These are phyloP conservation scores for Fusarium sp. DNA, from an alignment of 2,329 filamentous ascomycete species.

Conservation along the genomic window DNA sequence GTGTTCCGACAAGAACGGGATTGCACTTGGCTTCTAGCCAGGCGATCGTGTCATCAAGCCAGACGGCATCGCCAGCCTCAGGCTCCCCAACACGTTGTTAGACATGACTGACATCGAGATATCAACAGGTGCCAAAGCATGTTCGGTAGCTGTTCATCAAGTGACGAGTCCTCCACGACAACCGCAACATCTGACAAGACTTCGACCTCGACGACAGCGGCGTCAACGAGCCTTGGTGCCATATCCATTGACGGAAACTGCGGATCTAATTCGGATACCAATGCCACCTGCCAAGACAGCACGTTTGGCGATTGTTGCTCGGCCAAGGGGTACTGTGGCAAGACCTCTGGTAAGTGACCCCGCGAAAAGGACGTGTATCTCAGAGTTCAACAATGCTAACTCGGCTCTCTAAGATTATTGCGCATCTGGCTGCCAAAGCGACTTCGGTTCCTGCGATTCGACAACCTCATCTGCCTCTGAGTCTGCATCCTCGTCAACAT, in stretches of 20 bases:
- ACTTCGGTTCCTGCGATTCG: background rate
- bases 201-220: background rate
- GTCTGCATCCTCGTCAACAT: background rate
- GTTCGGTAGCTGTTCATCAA: background rate
- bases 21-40: background rate
- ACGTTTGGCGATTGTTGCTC: background rate
- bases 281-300: background rate
- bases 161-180: background rate
- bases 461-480: background rate
- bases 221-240: background rate
- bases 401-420: too few species aligned
- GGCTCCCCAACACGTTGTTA: background rate
- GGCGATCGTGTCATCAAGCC: background rate
- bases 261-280: background rate
- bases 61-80: background rate
- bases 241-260: background rate
- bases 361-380: background rate
- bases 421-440: background rate
- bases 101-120: background rate
- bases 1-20: rapidly evolving
- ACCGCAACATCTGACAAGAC: background rate
- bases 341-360: background rate
- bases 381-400: background rate
- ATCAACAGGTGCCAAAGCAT: background rate
- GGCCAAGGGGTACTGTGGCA: background rate